Evolutionary conservation across 345 rosid species (phyloP).

Genomic region (Barbarea vulgaris): DNA sequence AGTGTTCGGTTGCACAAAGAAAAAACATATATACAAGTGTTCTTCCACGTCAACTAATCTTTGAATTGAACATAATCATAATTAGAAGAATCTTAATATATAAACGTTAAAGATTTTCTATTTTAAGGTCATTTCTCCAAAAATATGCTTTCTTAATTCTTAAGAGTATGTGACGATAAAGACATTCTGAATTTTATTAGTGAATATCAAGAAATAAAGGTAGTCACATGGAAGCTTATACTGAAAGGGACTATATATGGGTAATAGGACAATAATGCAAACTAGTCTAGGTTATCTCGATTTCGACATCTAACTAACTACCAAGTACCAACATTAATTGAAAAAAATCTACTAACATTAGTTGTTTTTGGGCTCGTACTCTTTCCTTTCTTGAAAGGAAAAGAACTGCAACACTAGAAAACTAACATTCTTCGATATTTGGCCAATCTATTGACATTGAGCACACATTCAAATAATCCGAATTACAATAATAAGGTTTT

Average conservation of each 20-base stretch:
- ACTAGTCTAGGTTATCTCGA: neutral
- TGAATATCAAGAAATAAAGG: neutral
- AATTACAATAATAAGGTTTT: neutral
- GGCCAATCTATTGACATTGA: neutral
- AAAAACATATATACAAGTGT: neutral
- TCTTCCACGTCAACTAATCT: constrained; percentile 3
- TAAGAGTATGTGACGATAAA: neutral
- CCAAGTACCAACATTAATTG: neutral
- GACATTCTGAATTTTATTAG: neutral
- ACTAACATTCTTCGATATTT: neutral
- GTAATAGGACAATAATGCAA: constrained; percentile 3
- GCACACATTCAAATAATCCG: neutral
- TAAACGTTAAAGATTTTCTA: neutral
- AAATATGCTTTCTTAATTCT: too few relatives aligned
- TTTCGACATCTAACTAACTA: constrained; percentile 1
- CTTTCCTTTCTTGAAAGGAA: neutral
- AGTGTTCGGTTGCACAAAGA: too few relatives aligned
- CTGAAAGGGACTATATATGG: neutral
- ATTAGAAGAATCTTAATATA: neutral
- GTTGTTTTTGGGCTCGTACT: neutral
- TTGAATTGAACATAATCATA: neutral
- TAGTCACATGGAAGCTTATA: neutral
- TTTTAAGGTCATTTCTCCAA: neutral
- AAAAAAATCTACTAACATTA: neutral
- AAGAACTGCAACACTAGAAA: neutral